Percentiles rank a stretch among this genome's conserved stretches.
These are phyloP conservation scores for Helianthus tuberosus DNA, from an alignment of 129 eudicot species.

Conservation along the genomic window DNA sequence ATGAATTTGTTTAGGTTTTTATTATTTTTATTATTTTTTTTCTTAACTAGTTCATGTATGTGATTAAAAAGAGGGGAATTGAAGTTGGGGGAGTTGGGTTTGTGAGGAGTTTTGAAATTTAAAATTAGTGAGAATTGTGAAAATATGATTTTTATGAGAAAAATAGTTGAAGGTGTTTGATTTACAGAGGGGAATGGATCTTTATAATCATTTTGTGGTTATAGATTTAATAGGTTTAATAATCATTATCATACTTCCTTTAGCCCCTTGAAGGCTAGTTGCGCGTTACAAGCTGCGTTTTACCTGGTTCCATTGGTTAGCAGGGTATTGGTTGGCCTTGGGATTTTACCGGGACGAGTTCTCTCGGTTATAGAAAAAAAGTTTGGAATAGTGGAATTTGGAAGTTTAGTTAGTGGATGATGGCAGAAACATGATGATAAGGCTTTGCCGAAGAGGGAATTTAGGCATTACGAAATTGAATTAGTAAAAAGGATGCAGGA, in stretches of 20 bases:
- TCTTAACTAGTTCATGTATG: background rate
- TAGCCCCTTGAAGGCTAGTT: too few species aligned
- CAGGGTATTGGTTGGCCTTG: too few species aligned
- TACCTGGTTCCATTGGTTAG: too few species aligned
- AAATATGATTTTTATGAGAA: background rate
- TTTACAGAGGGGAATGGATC: constrained; percentile 8
- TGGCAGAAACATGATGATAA: constrained; percentile 9
- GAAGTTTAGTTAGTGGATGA: constrained; percentile 3
- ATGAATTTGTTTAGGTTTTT: constrained; percentile 23
- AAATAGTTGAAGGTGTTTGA: background rate
- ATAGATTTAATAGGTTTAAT: background rate
- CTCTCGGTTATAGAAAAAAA: background rate
- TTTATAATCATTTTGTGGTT: background rate
- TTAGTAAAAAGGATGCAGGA: background rate
- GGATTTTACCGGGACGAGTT: too few species aligned
- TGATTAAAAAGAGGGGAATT: background rate
- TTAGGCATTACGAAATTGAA: background rate
- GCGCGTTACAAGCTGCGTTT: too few species aligned
- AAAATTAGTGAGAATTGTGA: constrained; percentile 15
- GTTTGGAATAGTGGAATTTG: background rate
- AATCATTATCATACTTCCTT: too few species aligned
- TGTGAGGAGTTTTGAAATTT: background rate
- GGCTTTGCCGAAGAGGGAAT: background rate
- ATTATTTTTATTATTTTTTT: background rate
- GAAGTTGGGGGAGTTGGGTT: background rate